Evolutionary conservation across 225 moss, liverwort and hornwort species (phyloP).

Genomic region (Sphagnum tenellum): DNA sequence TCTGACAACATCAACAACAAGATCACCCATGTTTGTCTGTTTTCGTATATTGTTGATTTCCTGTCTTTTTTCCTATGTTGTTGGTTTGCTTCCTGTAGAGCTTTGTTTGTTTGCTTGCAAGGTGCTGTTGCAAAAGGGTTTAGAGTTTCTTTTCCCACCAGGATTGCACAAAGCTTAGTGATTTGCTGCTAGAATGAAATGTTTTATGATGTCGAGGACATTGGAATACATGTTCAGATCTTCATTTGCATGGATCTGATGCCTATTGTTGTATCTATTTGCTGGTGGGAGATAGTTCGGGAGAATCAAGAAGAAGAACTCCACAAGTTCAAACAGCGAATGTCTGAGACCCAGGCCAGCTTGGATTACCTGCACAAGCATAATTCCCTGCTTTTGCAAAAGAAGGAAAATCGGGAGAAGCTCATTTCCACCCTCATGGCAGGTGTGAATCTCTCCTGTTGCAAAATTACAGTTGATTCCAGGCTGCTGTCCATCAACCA

Average conservation of each 20-base stretch:
- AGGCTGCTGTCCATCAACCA: too few relatives aligned
- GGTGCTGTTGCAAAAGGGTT: neutral
- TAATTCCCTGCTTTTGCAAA: slow-evolving; percentile 33
- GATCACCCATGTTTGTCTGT: neutral
- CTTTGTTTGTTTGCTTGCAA: too few relatives aligned
- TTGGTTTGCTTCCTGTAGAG: too few relatives aligned
- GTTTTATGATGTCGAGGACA: neutral
- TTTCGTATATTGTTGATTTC: too few relatives aligned
- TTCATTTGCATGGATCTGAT: too few relatives aligned
- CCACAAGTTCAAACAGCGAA: slow-evolving; percentile 27
- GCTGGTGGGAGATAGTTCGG: slow-evolving; percentile 12
- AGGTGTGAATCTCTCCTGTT: slow-evolving; percentile 9
- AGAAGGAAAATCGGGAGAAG: slow-evolving; percentile 44
- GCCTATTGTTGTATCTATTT: too few relatives aligned
- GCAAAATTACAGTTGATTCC: neutral
- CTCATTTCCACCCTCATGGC: slow-evolving; percentile 38
- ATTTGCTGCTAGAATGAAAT: neutral
- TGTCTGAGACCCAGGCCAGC: slow-evolving; percentile 20
- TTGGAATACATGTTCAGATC: too few relatives aligned
- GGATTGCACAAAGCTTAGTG: neutral
- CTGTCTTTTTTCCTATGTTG: too few relatives aligned
- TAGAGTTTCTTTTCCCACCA: neutral
- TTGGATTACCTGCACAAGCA: slow-evolving; percentile 39
- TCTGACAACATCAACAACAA: neutral
- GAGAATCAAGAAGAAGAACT: slow-evolving; percentile 42